Evolutionary conservation across 2,329 filamentous ascomycete genomes (phyloP).

Genomic region (Talaromyces sp.): DNA sequence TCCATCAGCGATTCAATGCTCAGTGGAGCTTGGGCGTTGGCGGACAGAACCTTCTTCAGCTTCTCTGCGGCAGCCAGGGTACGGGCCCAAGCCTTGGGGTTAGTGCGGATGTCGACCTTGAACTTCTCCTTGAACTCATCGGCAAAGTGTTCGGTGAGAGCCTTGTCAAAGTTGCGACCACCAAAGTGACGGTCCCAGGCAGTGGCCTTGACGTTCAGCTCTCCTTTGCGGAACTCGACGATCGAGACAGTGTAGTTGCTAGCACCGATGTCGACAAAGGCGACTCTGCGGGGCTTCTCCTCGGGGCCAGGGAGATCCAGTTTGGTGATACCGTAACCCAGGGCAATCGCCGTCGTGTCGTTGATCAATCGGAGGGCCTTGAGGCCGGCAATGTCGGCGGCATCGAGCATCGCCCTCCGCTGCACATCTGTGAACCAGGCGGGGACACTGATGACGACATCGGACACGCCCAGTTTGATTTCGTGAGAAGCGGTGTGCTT

Average conservation of each 20-base stretch:
- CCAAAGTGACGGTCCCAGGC: slow-evolving; percentile 94
- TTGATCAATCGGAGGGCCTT: slow-evolving; percentile 94
- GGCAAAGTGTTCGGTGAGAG: slow-evolving; percentile 87
- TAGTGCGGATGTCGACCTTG: slow-evolving; percentile 90
- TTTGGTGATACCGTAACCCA: slow-evolving; percentile 98
- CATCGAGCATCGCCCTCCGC: slow-evolving; percentile 82
- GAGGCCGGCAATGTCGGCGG: slow-evolving; percentile 85
- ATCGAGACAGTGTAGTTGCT: slow-evolving; percentile 92
- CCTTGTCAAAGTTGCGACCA: slow-evolving; percentile 95
- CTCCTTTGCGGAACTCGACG: slow-evolving; percentile 95
- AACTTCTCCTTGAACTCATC: slow-evolving; percentile 96
- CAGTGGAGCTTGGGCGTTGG: slow-evolving; percentile 84
- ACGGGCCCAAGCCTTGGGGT: slow-evolving; percentile 83
- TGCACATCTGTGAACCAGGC: slow-evolving; percentile 97
- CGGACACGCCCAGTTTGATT: slow-evolving; percentile 83
- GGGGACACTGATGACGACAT: slow-evolving; percentile 89
- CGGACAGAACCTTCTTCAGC: slow-evolving; percentile 96
- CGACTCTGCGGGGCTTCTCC: slow-evolving; percentile 85
- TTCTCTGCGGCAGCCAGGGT: slow-evolving; percentile 88
- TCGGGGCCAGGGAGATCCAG: slow-evolving; percentile 81
- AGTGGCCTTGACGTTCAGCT: slow-evolving; percentile 87
- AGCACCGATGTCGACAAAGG: slow-evolving; percentile 92
- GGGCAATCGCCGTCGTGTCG: slow-evolving; percentile 91
- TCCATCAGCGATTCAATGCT: slow-evolving; percentile 99
- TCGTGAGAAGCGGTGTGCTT: slow-evolving; percentile 81